Evolutionary conservation across 1,139 yeast species (phyloP).

Genomic region (Yamadazyma conglobata): DNA sequence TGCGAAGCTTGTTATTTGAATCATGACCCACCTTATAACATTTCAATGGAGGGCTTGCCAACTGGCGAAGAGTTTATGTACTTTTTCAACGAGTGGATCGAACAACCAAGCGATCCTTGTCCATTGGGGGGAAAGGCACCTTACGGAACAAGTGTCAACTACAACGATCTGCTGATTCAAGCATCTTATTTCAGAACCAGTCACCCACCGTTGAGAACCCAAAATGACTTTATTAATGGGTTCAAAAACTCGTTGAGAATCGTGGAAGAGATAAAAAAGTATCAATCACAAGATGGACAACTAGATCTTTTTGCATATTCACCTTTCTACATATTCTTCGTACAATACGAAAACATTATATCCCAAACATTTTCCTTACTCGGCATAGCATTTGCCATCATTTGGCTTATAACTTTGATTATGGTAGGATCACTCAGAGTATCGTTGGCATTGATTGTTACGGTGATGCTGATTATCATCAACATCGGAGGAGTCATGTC

Average conservation of each 20-base stretch:
- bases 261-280: slow-evolving; percentile 50
- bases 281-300: slow-evolving; percentile 31
- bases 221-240: slow-evolving; percentile 78
- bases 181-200: slow-evolving; percentile 74
- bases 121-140: slow-evolving; percentile 97
- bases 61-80: slow-evolving; percentile 68
- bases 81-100: slow-evolving; percentile 78
- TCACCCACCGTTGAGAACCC: slow-evolving; percentile 81
- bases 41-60: slow-evolving; percentile 82
- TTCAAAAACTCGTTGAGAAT: slow-evolving; percentile 73
- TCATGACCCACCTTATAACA: slow-evolving; percentile 60
- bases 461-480: slow-evolving; percentile 62
- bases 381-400: slow-evolving; percentile 51
- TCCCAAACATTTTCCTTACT: slow-evolving; percentile 54
- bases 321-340: slow-evolving; percentile 88
- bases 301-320: slow-evolving; percentile 82
- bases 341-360: slow-evolving; percentile 72
- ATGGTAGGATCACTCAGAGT: slow-evolving; percentile 67
- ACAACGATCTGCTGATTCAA: slow-evolving; percentile 35
- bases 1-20: slow-evolving; percentile 69
- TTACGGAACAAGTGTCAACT: slow-evolving; percentile 59
- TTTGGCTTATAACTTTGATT: slow-evolving; percentile 52
- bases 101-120: slow-evolving; percentile 83
- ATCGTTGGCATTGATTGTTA: slow-evolving; percentile 52
- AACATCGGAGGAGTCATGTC: slow-evolving; percentile 82